Evolutionary conservation across 2,329 filamentous ascomycete species (phyloP), one percentile per base, ranked within the genome.

Genomic region (Fusarium chuoi): DNA sequence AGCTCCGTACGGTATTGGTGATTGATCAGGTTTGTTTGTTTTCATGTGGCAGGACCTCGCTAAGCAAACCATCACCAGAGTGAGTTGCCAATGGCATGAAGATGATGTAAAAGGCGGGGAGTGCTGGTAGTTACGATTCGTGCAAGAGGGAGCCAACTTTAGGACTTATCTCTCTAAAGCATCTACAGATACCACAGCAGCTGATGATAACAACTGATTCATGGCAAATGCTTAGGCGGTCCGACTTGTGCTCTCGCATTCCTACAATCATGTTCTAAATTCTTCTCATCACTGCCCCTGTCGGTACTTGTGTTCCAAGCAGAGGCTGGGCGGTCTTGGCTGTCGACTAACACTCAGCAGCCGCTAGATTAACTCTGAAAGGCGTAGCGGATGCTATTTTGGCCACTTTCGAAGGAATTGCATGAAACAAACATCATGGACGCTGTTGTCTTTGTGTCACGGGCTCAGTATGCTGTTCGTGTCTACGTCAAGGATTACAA

Each of bases 371-470:
- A 68, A 68, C 70, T 61, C 42, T 62, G 52, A 71, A 46, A 13
- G 70, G 70, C 45, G 58, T 74, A 74, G 71, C 51, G 56, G 41
- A 62, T 74, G 49, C 71, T 74, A 74, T 74, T 74, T 74, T 69
- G 46, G 59, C 67, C 45, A 11, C 30, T 24, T 58, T 38, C 52
- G 15, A 58, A 51, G 49, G 44, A 65, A 69, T 45, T 42, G 57
- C 58, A 72, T 72, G 67, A 65, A 72, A 65, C 71, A 49, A 72
- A 58, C 35, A 49, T 56, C 35, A 65, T 55, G 48, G 57, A 46
- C n/a, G 39, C n/a, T 49, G 49, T 38, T 55, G 35, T 48, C 33
- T 45, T 62, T 52, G 71, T 56, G 68, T 74, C 71, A 74, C 56
- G 71, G 55, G 71, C 55, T 46, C 42, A 51, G 35, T 39, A 41